Evolutionary conservation across 805 yeast species (phyloP).

Genomic region (Ogataea parapolymorpha): DNA sequence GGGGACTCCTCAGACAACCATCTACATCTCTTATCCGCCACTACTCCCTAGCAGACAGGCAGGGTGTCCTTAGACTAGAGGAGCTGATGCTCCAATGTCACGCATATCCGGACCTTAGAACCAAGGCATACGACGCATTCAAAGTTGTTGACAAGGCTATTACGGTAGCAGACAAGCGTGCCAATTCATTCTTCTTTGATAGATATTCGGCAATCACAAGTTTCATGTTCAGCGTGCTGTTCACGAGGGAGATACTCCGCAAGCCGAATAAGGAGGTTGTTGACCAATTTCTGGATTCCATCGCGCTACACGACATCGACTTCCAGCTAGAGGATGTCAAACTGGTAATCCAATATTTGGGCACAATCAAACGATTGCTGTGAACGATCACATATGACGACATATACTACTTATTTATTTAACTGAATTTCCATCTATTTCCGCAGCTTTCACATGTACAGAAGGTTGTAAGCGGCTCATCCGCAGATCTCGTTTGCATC

Average conservation of each 20-base stretch:
- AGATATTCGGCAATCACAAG: constrained; percentile 9
- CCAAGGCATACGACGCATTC: constrained; percentile 15
- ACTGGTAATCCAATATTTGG: constrained; percentile 14
- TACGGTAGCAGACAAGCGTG: constrained; percentile 12
- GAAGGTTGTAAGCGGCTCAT: constrained; percentile 97
- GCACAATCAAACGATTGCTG: constrained; percentile 9
- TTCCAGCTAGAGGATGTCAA: constrained; percentile 12
- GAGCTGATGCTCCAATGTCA: constrained; percentile 16
- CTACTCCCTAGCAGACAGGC: constrained; percentile 9
- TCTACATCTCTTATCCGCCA: constrained; percentile 5
- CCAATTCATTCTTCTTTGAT: constrained; percentile 9
- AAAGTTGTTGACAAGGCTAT: constrained; percentile 14
- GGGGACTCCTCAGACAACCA: neutral
- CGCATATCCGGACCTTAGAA: constrained; percentile 14
- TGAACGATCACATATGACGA: constrained; percentile 1
- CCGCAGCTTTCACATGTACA: constrained; percentile 98
- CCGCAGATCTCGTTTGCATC: constrained; percentile 97
- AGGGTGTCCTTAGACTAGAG: constrained; percentile 16
- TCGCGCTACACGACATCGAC: constrained; percentile 11
- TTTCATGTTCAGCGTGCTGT: constrained; percentile 10
- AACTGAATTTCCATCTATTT: constrained; percentile 96
- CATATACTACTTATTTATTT: constrained; percentile 12
- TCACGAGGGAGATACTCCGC: constrained; percentile 13
- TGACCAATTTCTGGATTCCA: constrained; percentile 14
- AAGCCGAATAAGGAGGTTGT: constrained; percentile 11